These are phyloP conservation scores for Trichoderma sp. DNA, from an alignment of 2,329 filamentous ascomycete genomes.

Conservation along the genomic window DNA sequence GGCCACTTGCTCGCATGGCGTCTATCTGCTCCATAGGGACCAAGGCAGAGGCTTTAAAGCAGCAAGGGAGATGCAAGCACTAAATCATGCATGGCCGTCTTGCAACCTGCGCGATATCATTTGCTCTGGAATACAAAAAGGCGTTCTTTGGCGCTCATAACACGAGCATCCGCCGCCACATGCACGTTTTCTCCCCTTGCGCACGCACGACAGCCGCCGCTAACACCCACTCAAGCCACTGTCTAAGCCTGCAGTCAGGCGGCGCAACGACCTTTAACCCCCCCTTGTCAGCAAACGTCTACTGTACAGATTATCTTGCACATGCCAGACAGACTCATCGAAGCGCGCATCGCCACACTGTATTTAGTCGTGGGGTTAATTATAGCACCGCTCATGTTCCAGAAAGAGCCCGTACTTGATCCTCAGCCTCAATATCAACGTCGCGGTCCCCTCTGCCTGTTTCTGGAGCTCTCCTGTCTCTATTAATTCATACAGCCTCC, in stretches of 20 bases:
- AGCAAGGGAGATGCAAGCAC: neutral
- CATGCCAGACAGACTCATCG: neutral
- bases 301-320: neutral
- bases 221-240: neutral
- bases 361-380: constrained; percentile 23
- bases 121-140: neutral
- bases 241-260: neutral
- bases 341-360: constrained; percentile 25
- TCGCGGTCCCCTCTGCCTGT: neutral
- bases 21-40: neutral
- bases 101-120: neutral
- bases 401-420: constrained; percentile 10
- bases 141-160: neutral
- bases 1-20: neutral
- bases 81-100: neutral
- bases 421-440: constrained; percentile 24
- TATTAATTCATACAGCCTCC: neutral
- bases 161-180: neutral
- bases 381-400: constrained; percentile 18
- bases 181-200: neutral
- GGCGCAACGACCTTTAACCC: neutral
- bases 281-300: constrained; percentile 7
- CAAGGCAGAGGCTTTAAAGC: neutral
- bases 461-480: neutral
- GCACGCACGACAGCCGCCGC: neutral